These are phyloP conservation scores for Pyricularia grisea DNA, from an alignment of 2,329 filamentous ascomycete species.

Conservation along the genomic window DNA sequence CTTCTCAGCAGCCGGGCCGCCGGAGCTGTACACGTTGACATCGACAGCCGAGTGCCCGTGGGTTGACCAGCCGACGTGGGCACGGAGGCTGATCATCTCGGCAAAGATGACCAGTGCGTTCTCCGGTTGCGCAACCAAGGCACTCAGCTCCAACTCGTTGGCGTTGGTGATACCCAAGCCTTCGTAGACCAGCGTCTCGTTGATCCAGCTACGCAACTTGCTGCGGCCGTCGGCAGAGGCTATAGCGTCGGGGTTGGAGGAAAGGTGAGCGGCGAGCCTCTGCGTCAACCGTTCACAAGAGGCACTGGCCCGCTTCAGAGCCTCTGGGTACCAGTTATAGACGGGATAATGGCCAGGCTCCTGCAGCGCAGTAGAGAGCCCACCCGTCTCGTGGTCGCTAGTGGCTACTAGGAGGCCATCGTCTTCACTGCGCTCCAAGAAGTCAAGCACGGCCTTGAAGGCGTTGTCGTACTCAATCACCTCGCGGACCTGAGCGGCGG, in stretches of 20 bases:
- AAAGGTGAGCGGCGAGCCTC: conserved; percentile 52
- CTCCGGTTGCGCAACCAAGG: conserved; percentile 49
- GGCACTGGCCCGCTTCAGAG: conserved; percentile 67
- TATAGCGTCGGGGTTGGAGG: neutral
- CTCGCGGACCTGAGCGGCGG: conserved; percentile 77
- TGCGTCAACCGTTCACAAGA: conserved; percentile 63
- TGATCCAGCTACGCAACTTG: conserved; percentile 53
- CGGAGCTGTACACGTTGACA: conserved; percentile 89
- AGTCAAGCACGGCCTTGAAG: conserved; percentile 75
- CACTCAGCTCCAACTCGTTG: conserved; percentile 58
- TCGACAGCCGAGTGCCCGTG: conserved; percentile 92
- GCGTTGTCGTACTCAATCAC: conserved; percentile 91
- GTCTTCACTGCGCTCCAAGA: conserved; percentile 63
- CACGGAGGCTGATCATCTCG: conserved; percentile 77
- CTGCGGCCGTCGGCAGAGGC: neutral
- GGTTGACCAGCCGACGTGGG: conserved; percentile 87
- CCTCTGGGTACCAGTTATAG: conserved; percentile 71
- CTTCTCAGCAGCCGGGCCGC: conserved; percentile 50
- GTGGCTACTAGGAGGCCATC: conserved; percentile 80
- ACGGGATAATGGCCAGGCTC: conserved; percentile 42
- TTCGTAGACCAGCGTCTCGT: conserved; percentile 53
- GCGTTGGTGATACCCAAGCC: conserved; percentile 72
- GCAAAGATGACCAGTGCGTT: conserved; percentile 54
- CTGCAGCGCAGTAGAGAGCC: conserved; percentile 66
- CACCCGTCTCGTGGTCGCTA: conserved; percentile 94